Percentiles rank a stretch among this genome's conserved stretches.
phyloP scores from a whole-genome alignment of 306 rosid genomes.

The Castanea sativa region DNA sequence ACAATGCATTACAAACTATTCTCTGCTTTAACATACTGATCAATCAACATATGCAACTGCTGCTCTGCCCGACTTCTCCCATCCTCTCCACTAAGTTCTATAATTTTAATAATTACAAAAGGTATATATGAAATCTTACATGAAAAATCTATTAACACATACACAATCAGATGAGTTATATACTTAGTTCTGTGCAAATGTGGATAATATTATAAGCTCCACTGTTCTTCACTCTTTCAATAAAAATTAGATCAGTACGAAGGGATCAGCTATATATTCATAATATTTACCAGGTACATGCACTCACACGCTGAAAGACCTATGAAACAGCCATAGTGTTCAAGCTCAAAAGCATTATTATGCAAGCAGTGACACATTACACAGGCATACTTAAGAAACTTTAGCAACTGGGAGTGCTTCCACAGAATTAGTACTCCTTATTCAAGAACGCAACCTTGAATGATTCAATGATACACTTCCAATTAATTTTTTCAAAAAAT shows the following conservation, averaged over 20 bases:
- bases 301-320: too few relatives aligned
- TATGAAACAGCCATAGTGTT: too few relatives aligned
- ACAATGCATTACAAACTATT: slow-evolving; percentile 81
- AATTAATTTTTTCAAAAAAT: neutral
- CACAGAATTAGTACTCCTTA: neutral
- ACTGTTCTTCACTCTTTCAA: neutral
- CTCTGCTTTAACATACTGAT: slow-evolving; percentile 90
- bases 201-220: neutral
- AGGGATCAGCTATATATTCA: neutral
- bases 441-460: neutral
- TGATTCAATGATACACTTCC: neutral
- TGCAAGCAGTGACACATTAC: neutral
- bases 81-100: slow-evolving; percentile 83
- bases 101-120: slow-evolving; percentile 30
- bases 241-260: neutral
- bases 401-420: neutral
- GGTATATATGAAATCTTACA: neutral
- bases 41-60: slow-evolving; percentile 76
- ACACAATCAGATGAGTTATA: neutral
- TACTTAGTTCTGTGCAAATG: neutral
- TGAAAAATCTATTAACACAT: slow-evolving; percentile 9
- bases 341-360: too few relatives aligned
- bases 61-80: slow-evolving; percentile 98
- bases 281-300: neutral
- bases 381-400: neutral